A percentile compares a stretch with the other conserved stretches of the same genome.
These are phyloP conservation scores for Tetracladium maxilliforme DNA, from an alignment of 2,329 filamentous ascomycete species.

Conservation along the genomic window DNA sequence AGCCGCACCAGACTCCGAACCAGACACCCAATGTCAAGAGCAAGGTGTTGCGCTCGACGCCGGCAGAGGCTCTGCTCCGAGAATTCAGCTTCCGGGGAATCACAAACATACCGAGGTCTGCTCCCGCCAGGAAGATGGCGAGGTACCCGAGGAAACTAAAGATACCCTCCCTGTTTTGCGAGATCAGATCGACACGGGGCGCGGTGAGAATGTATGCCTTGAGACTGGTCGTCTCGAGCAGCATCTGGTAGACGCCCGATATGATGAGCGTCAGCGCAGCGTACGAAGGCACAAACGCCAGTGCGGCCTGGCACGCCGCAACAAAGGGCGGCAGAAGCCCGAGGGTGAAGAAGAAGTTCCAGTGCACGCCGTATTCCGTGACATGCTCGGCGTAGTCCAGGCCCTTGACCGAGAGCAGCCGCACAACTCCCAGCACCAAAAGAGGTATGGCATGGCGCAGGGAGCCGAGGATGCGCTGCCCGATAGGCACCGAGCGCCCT, in stretches of 20 bases:
- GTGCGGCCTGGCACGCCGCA: constrained; percentile 62
- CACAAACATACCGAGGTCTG: constrained; percentile 67
- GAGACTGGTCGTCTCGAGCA: constrained; percentile 62
- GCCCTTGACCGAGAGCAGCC: constrained; percentile 81
- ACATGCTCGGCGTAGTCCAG: constrained; percentile 95
- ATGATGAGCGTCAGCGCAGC: constrained; percentile 59
- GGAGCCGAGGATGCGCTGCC: constrained; percentile 46
- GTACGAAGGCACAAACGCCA: constrained; percentile 61
- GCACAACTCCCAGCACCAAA: constrained; percentile 62
- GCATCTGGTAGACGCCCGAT: constrained; percentile 55
- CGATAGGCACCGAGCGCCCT: constrained; percentile 31
- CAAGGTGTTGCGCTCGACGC: constrained; percentile 37
- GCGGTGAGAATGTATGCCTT: constrained; percentile 74
- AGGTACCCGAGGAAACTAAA: constrained; percentile 91
- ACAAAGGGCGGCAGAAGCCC: constrained; percentile 80
- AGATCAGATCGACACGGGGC: constrained; percentile 63
- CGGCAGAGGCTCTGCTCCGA: constrained; percentile 23
- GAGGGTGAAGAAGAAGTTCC: constrained; percentile 99
- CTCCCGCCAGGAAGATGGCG: constrained; percentile 84
- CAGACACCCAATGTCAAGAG: constrained; percentile 50
- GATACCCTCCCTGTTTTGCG: constrained; percentile 88
- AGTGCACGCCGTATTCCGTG: constrained; percentile 94
- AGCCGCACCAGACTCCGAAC: constrained; percentile 49
- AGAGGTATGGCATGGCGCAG: constrained; percentile 73
- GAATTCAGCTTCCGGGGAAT: constrained; percentile 44